phyloP scores from a whole-genome alignment of 2,329 filamentous ascomycete species.

The Penicillium palitans region DNA sequence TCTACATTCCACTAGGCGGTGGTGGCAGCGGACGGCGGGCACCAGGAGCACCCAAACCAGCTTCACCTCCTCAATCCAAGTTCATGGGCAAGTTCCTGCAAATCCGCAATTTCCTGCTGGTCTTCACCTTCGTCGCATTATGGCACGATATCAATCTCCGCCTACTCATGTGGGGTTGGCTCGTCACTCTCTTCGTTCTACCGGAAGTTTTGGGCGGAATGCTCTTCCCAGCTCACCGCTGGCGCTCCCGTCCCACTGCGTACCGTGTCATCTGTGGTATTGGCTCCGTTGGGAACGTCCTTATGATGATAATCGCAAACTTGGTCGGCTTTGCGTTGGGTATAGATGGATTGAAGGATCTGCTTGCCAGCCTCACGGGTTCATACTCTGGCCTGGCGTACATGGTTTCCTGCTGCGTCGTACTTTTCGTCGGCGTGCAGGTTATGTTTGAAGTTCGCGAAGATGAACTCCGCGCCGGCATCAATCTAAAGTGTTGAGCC shows the following conservation, averaged over 20 bases:
- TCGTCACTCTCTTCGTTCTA: conserved; percentile 89
- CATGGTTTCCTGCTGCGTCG: conserved; percentile 67
- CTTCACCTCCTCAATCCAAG: conserved; percentile 44
- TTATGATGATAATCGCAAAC: conserved; percentile 97
- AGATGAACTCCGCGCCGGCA: conserved; percentile 76
- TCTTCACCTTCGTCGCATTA: conserved; percentile 95
- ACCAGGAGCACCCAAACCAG: conserved; percentile 39
- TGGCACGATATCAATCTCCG: conserved; percentile 97
- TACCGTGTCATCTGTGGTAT: conserved; percentile 80
- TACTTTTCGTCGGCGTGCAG: conserved; percentile 81
- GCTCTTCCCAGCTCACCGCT: conserved; percentile 72
- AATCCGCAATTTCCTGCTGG: conserved; percentile 73
- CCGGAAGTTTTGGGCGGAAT: conserved; percentile 75
- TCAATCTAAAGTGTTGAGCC: conserved; percentile 74
- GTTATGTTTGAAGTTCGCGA: conserved; percentile 97
- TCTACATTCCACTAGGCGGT: conserved; percentile 89
- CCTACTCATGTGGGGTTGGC: conserved; percentile 93
- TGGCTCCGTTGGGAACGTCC: conserved; percentile 77
- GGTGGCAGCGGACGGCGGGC: conserved; percentile 39
- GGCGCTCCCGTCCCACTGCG: conserved; percentile 65
- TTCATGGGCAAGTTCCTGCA: conserved; percentile 56
- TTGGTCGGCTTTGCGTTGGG: conserved; percentile 93
- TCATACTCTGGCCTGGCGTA: conserved; percentile 77
- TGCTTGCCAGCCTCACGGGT: conserved; percentile 72
- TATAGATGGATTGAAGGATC: conserved; percentile 76